phyloP scores from a whole-genome alignment of 371 early-diverging fungal species.

The Mortierella sp. region DNA sequence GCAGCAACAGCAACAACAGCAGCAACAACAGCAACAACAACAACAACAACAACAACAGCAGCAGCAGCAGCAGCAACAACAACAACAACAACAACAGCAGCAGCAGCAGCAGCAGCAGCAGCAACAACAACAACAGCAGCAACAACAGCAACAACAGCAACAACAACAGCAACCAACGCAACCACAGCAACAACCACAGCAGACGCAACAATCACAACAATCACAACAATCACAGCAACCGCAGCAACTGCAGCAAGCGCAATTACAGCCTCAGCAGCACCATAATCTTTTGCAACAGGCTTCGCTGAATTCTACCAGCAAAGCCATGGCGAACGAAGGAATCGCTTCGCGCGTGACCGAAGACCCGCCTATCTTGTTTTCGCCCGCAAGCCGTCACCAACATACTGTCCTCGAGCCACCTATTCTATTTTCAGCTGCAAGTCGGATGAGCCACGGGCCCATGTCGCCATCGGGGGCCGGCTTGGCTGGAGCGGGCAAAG shows the following conservation, averaged over 20 bases:
- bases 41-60: slow-evolving; percentile 15
- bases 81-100: slow-evolving; percentile 22
- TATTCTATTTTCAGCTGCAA: slow-evolving; percentile 38
- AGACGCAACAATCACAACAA: too few relatives aligned
- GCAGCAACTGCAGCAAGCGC: neutral
- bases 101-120: slow-evolving; percentile 1
- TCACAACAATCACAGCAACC: too few relatives aligned
- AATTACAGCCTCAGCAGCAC: neutral
- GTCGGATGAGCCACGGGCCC: slow-evolving; percentile 9
- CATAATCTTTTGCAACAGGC: neutral
- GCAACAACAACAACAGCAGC: neutral
- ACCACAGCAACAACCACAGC: too few relatives aligned
- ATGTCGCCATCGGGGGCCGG: neutral
- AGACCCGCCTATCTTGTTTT: slow-evolving; percentile 33
- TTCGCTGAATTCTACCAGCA: neutral
- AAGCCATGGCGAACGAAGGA: too few relatives aligned
- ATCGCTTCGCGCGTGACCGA: too few relatives aligned
- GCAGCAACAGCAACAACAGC: neutral
- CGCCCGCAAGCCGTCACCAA: slow-evolving; percentile 27
- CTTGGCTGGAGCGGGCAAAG: neutral
- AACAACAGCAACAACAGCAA: slow-evolving; percentile 4
- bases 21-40: neutral
- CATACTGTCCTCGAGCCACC: slow-evolving; percentile 18
- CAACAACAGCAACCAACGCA: neutral
- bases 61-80: slow-evolving; percentile 24